Percentiles rank a stretch among this genome's conserved stretches.
These are phyloP conservation scores for Aegilops speltoides DNA, from an alignment of 176 grass and related monocot genomes.

Conservation along the genomic window DNA sequence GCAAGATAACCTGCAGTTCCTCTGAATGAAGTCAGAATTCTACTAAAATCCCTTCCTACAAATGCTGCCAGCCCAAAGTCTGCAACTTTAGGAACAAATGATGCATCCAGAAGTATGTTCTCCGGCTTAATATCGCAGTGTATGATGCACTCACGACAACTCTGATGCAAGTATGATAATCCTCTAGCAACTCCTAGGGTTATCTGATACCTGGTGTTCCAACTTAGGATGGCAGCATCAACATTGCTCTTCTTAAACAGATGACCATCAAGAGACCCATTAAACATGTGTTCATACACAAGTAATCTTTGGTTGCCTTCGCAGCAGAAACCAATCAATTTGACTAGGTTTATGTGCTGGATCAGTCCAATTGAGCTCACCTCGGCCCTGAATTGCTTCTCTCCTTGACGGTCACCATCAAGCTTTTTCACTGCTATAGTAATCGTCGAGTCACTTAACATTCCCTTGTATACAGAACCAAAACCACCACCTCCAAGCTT, in stretches of 20 bases:
- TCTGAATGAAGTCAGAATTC: background rate
- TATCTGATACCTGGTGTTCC: background rate
- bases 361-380: background rate
- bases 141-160: constrained; percentile 5
- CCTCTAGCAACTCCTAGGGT: background rate
- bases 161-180: constrained; percentile 15
- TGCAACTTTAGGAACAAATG: constrained; percentile 10
- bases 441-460: background rate
- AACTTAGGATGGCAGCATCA: background rate
- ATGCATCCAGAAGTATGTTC: background rate
- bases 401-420: background rate
- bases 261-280: constrained; percentile 3
- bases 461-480: background rate
- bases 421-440: background rate
- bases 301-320: background rate
- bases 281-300: constrained; percentile 1
- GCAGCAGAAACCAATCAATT: background rate
- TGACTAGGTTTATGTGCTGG: background rate
- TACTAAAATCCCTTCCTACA: background rate
- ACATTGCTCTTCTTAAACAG: background rate
- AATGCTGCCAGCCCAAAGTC: background rate
- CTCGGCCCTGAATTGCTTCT: background rate
- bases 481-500: background rate
- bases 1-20: constrained; percentile 7
- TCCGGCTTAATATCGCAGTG: background rate